A percentile compares a stretch with the other conserved stretches of the same genome.
Conservation (phyloP, 1,284 basidiomycete species). For the Nidula niveotomentosa region DNA sequence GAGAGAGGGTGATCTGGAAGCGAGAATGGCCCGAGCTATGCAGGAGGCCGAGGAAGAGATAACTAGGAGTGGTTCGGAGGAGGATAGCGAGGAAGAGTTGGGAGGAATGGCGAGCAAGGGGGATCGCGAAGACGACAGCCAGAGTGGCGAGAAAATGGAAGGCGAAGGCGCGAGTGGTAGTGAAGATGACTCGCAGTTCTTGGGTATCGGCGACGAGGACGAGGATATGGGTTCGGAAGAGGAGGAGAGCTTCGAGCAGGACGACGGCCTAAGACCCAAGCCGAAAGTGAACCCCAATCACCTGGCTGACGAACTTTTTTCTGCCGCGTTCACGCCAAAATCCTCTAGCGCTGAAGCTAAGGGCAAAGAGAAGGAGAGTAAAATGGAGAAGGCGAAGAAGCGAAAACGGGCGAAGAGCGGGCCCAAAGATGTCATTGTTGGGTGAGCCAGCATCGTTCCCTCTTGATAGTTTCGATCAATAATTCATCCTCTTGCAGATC, state of each 20-base stretch:
- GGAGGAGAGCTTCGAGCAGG: neutral
- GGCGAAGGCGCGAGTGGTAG: neutral
- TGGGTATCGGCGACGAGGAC: neutral
- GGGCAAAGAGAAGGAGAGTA: constrained; percentile 1
- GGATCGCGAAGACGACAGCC: neutral
- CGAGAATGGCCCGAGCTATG: neutral
- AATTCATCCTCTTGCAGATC: constrained; percentile 9
- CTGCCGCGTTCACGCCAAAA: constrained; percentile 39
- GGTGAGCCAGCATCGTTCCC: neutral
- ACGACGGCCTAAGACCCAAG: neutral
- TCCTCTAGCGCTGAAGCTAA: constrained; percentile 4
- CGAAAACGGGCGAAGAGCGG: neutral
- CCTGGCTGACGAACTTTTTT: constrained; percentile 49
- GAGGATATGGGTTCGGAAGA: neutral
- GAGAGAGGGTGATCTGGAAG: constrained; percentile 9
- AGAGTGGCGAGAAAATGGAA: neutral
- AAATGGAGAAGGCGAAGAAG: neutral
- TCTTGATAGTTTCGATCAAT: neutral
- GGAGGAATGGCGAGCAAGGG: neutral
- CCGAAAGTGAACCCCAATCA: constrained; percentile 11
- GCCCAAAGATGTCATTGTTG: neutral
- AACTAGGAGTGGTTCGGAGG: neutral
- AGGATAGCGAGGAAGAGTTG: neutral
- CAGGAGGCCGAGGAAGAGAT: neutral
- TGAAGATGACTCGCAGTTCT: neutral